phyloP scores from a whole-genome alignment of 2,329 filamentous ascomycete species.

The Fusarium verrucosum region DNA sequence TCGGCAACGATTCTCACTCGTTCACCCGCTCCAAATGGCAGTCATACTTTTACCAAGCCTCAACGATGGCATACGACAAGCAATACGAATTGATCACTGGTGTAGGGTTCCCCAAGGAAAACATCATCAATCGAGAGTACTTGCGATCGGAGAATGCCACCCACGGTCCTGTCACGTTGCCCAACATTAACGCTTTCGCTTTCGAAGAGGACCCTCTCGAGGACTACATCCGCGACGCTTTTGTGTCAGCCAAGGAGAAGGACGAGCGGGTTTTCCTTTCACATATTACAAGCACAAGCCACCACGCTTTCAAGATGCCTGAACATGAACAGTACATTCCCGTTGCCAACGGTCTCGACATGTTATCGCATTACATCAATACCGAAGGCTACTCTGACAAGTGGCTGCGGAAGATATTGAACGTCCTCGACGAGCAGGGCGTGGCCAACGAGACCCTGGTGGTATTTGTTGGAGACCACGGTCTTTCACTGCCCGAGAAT shows the following conservation, averaged over 20 bases:
- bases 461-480: slow-evolving; percentile 48
- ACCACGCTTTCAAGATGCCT: slow-evolving; percentile 47
- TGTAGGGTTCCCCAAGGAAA: slow-evolving; percentile 45
- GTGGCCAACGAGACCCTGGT: slow-evolving; percentile 48
- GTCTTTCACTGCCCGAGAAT: slow-evolving; percentile 48
- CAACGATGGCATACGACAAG: slow-evolving; percentile 47
- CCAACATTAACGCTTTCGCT: slow-evolving; percentile 50
- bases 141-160: slow-evolving; percentile 44
- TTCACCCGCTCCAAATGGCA: slow-evolving; percentile 43
- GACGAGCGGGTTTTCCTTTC: slow-evolving; percentile 48
- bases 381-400: slow-evolving; percentile 46
- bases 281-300: slow-evolving; percentile 49
- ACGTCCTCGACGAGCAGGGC: slow-evolving; percentile 45
- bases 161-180: slow-evolving; percentile 42
- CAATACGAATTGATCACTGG: slow-evolving; percentile 43
- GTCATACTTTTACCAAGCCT: slow-evolving; percentile 47
- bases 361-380: slow-evolving; percentile 47
- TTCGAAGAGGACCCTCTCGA: slow-evolving; percentile 46
- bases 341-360: slow-evolving; percentile 39
- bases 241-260: slow-evolving; percentile 44
- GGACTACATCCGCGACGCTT: slow-evolving; percentile 48
- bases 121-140: slow-evolving; percentile 45
- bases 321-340: slow-evolving; percentile 41
- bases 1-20: slow-evolving; percentile 1
- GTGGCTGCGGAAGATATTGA: slow-evolving; percentile 45